phyloP scores from a whole-genome alignment of 495 filamentous ascomycete genomes.

The Aspergillus campestris region DNA sequence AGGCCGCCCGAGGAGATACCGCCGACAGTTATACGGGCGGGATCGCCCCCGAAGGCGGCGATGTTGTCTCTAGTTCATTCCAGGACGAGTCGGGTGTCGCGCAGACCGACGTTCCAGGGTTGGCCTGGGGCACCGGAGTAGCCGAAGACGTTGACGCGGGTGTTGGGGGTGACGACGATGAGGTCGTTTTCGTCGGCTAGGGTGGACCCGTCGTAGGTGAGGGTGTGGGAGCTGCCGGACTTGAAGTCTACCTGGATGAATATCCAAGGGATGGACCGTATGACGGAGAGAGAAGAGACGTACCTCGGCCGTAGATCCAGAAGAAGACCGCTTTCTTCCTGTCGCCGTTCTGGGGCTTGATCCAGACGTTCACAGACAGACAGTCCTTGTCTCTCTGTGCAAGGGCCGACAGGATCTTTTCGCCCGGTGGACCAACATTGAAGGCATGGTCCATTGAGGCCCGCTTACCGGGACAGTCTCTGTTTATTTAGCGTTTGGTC shows the following conservation, averaged over 20 bases:
- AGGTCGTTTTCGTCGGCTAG: slow-evolving; percentile 11
- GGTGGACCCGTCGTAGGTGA: slow-evolving; percentile 15
- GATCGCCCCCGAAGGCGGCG: slow-evolving; percentile 26
- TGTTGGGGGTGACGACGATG: slow-evolving; percentile 12
- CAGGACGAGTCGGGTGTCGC: slow-evolving; percentile 25
- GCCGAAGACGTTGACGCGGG: slow-evolving; percentile 25
- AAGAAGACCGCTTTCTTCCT: slow-evolving; percentile 23
- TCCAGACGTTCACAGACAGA: slow-evolving; percentile 28
- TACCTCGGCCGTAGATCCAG: slow-evolving; percentile 22
- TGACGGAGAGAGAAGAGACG: not conserved
- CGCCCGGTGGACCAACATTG: slow-evolving; percentile 7
- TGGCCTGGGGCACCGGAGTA: slow-evolving; percentile 19
- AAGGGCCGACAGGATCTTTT: slow-evolving; percentile 7
- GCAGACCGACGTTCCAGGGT: slow-evolving; percentile 20
- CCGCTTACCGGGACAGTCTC: slow-evolving; percentile 9
- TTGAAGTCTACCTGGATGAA: slow-evolving; percentile 16
- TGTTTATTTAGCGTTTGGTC: not conserved
- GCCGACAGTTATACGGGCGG: slow-evolving; percentile 21
- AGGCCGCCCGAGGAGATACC: slow-evolving; percentile 22
- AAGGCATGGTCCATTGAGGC: slow-evolving; percentile 11
- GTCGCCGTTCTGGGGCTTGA: slow-evolving; percentile 22
- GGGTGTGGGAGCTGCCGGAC: slow-evolving; percentile 19
- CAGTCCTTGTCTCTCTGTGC: slow-evolving; percentile 25
- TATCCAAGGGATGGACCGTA: slow-evolving; percentile 10
- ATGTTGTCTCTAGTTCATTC: slow-evolving; percentile 28